These are phyloP conservation scores for Eutrema yunnanense DNA, from an alignment of 345 rosid genomes.

Conservation along the genomic window DNA sequence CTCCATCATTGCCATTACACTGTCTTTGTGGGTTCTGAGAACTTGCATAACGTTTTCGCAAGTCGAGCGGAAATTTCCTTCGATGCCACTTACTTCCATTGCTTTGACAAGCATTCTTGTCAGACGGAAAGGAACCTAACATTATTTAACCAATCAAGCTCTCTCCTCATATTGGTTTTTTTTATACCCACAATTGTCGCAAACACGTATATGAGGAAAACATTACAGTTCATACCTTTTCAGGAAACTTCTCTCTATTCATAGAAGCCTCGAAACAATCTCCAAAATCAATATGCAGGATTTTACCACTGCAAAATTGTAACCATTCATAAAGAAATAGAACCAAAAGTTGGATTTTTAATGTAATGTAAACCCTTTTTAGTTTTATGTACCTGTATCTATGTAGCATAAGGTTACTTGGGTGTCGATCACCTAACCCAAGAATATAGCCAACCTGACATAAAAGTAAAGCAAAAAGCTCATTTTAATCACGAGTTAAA, in stretches of 20 bases:
- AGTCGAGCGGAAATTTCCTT: slow-evolving; percentile 89
- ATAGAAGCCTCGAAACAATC: slow-evolving; percentile 99
- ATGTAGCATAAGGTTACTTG: slow-evolving; percentile 94
- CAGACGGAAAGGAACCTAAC: slow-evolving; percentile 92
- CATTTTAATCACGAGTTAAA: not conserved
- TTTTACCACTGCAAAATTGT: slow-evolving; percentile 69
- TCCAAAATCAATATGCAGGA: slow-evolving; percentile 98
- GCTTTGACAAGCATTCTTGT: slow-evolving; percentile 99
- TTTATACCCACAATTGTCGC: not conserved
- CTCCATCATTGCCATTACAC: slow-evolving; percentile 99
- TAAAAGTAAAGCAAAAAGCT: not conserved
- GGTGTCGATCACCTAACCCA: slow-evolving; percentile 99
- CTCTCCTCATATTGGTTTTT: not conserved
- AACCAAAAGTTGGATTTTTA: slow-evolving; percentile 2
- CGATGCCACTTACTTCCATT: slow-evolving; percentile 98
- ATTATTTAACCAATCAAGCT: not conserved
- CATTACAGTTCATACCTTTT: slow-evolving; percentile 47
- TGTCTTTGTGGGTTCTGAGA: slow-evolving; percentile 79
- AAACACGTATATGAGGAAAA: not conserved
- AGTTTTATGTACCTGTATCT: slow-evolving; percentile 63
- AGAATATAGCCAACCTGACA: slow-evolving; percentile 98
- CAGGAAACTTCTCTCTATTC: slow-evolving; percentile 98
- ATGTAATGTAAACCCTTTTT: not conserved
- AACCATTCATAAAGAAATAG: slow-evolving; percentile 5
- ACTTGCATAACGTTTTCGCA: slow-evolving; percentile 98